Base-by-base conservation (phyloP, 2,329 filamentous ascomycete species). In the Mycosphaerella sp. region DNA sequence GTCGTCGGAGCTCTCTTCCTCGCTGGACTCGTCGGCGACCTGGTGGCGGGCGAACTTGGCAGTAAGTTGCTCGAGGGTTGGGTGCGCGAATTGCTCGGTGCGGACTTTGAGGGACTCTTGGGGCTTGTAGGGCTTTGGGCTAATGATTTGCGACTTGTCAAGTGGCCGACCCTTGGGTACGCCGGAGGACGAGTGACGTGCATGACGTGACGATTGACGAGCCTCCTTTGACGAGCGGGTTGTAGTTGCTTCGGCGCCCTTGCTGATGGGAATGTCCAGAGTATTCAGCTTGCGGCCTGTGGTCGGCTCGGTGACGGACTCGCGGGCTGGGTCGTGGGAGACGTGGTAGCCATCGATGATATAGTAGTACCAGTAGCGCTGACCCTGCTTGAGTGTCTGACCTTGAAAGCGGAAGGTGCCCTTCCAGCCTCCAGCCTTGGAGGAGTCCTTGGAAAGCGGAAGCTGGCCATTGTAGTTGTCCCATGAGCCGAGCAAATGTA, bases 341-440 rank as follows among this genome's bases (percentile, higher is more conserved):
- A 95, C 86, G 73, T 96, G 90, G 82, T 96, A 96, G 64, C 93
- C 93, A 72, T 98, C 93, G 72, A 97, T 93, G 83, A 97, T 96
- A 80, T 96, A 98, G 83, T 98, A 98, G 84, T 97, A 98, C 93
- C 93, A 98, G 83, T 97, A 97, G 70, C 91, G 85, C 70, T 88
- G 84, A 70, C 91, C 89, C 64, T 88, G 79, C 77, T 91, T 84
- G 65, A 97, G 81, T 54, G 88, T 91, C 57, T 82, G 75, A 69
- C 85, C 86, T 75, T 93, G 87, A 77, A 98, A 96, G 75, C 89
- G 86, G 79, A 98, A 96, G 66, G 89, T 94, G 68, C 91, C 93
- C 71, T 90, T 87, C 89, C 91, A 97, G 63, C 86, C 86, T 68
- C 89, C 89, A 51, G 86, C 82, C 79, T 95, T 95, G 61, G 56